Conservation (phyloP, 2,329 filamentous ascomycete species). For the Eurotiales sp. region DNA sequence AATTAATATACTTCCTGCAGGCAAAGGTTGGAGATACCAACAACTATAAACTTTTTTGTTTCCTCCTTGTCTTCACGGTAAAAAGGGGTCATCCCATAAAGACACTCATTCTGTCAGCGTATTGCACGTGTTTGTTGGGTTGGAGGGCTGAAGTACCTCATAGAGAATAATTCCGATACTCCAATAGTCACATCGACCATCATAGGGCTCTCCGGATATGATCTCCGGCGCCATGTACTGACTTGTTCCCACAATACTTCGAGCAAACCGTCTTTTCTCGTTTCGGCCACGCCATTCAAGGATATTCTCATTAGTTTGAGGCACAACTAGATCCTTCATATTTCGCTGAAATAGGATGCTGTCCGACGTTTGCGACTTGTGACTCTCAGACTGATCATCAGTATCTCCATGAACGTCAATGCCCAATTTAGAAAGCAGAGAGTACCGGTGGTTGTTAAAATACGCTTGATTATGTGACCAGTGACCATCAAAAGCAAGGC, state of each 20-base stretch:
- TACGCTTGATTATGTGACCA: slow-evolving; percentile 90
- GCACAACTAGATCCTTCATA: slow-evolving; percentile 20
- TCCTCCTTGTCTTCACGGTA: slow-evolving; percentile 73
- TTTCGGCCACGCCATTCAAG: slow-evolving; percentile 67
- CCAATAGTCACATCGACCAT: slow-evolving; percentile 95
- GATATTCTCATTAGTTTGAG: slow-evolving; percentile 47
- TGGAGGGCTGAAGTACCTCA: slow-evolving; percentile 51
- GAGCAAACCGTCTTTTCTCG: slow-evolving; percentile 68
- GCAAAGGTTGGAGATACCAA: slow-evolving; percentile 39
- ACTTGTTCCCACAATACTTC: slow-evolving; percentile 88
- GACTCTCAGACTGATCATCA: slow-evolving; percentile 60
- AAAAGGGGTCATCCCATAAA: slow-evolving; percentile 91
- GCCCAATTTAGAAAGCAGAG: slow-evolving; percentile 70
- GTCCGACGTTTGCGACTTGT: slow-evolving; percentile 28
- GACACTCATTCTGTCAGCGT: slow-evolving; percentile 50
- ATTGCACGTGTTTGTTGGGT: slow-evolving; percentile 4
- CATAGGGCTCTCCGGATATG: slow-evolving; percentile 74
- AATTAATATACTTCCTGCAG: slow-evolving; percentile 4
- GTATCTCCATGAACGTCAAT: slow-evolving; percentile 71
- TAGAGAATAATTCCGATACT: slow-evolving; percentile 92
- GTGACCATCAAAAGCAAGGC: slow-evolving; percentile 89
- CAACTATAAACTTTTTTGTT: slow-evolving; percentile 82
- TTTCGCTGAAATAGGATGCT: slow-evolving; percentile 6
- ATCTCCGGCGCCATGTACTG: slow-evolving; percentile 99
- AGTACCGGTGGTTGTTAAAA: slow-evolving; percentile 78